phyloP scores from a whole-genome alignment of 108 stramenopile species.

The Pelagomonas calceolata region DNA sequence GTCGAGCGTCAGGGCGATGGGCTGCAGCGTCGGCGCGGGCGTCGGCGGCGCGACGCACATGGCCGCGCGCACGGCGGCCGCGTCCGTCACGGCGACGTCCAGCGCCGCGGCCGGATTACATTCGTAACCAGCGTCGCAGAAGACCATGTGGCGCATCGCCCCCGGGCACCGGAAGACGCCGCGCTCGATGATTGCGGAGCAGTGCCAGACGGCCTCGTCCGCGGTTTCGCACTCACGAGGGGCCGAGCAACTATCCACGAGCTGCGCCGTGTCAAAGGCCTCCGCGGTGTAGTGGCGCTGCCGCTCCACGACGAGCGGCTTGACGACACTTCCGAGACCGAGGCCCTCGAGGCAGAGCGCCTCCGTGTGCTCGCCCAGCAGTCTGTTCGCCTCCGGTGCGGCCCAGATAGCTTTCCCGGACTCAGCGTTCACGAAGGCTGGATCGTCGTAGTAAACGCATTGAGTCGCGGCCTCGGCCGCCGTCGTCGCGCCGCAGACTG shows the following conservation, averaged over 20 bases:
- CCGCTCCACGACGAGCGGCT: background rate
- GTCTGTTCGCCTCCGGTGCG: background rate
- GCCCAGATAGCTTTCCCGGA: background rate
- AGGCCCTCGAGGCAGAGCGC: background rate
- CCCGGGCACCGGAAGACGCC: background rate
- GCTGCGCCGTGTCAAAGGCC: background rate
- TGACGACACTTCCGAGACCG: background rate
- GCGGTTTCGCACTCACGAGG: background rate
- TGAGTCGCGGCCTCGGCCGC: background rate
- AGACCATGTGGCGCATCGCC: background rate
- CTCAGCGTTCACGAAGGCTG: background rate
- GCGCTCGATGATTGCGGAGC: background rate
- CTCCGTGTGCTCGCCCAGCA: background rate
- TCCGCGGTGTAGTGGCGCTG: background rate
- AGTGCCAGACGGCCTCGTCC: background rate
- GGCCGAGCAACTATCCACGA: background rate
- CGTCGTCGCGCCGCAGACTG: background rate
- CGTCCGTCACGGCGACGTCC: background rate
- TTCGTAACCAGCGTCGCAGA: background rate
- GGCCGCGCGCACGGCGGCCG: background rate
- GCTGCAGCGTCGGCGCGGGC: no score
- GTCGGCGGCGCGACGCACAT: background rate
- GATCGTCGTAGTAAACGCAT: background rate
- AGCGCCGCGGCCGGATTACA: background rate
- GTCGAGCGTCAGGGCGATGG: no score